Evolutionary conservation across 116 monocot genomes (phyloP).

Genomic region (Cymodocea nodosa): DNA sequence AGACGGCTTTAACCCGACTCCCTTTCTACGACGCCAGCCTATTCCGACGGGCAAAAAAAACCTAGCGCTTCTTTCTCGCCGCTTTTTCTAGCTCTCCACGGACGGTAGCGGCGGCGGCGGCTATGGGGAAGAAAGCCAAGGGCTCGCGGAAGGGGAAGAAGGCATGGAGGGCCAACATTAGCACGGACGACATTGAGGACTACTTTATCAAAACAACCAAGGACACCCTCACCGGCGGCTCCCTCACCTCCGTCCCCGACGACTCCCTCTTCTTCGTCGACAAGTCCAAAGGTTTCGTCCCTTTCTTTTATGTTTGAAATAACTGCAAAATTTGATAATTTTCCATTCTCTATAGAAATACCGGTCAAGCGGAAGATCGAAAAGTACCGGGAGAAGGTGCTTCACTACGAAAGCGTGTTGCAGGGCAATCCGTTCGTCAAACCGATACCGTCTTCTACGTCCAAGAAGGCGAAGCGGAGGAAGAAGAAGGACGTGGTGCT

Average conservation of each 20-base stretch:
- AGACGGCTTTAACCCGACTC: not conserved
- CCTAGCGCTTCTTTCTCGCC: not conserved
- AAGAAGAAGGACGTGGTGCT: slow-evolving; percentile 13
- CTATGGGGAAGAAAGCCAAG: slow-evolving; percentile 86
- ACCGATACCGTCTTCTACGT: slow-evolving; percentile 50
- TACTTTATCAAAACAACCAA: slow-evolving; percentile 73
- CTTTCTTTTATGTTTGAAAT: no score
- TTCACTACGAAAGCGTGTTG: slow-evolving; percentile 49
- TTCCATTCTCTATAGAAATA: slow-evolving; percentile 21
- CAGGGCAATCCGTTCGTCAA: slow-evolving; percentile 55
- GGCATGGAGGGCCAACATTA: slow-evolving; percentile 94
- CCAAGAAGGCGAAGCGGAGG: slow-evolving; percentile 40
- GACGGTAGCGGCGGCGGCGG: not conserved
- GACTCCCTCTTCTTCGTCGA: slow-evolving; percentile 66
- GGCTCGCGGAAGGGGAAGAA: slow-evolving; percentile 93
- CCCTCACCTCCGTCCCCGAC: slow-evolving; percentile 37
- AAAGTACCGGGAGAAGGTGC: slow-evolving; percentile 73
- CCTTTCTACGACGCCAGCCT: not conserved
- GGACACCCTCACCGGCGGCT: slow-evolving; percentile 44
- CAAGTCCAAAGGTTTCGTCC: slow-evolving; percentile 26
- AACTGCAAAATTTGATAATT: not conserved
- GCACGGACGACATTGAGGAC: slow-evolving; percentile 81
- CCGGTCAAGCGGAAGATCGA: slow-evolving; percentile 65
- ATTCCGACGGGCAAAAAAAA: not conserved
- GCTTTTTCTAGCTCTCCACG: not conserved